Percentiles rank a stretch among this genome's conserved stretches.
phyloP scores from a whole-genome alignment of 1,284 basidiomycete genomes.

The Sutorius eximius region DNA sequence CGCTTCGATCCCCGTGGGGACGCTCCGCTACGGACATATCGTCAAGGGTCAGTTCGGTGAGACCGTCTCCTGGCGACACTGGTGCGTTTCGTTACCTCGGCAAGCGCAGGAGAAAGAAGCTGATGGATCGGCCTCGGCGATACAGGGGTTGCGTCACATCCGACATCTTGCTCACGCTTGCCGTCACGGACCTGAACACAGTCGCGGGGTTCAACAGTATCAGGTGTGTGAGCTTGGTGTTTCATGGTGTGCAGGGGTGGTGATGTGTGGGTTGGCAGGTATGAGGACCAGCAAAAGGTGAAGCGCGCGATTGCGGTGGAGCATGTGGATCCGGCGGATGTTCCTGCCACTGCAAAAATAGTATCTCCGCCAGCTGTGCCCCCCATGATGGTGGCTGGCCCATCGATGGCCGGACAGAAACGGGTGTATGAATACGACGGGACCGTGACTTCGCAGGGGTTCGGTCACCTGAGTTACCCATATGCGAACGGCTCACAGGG shows the following conservation, averaged over 20 bases:
- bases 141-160: conserved; percentile 71
- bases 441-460: conserved; percentile 3
- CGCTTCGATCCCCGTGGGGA: conserved; percentile 50
- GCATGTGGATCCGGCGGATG: conserved; percentile 54
- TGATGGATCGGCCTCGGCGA: conserved; percentile 7
- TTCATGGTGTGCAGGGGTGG: neutral
- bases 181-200: conserved; percentile 41
- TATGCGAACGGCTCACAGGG: conserved; percentile 14
- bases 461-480: conserved; percentile 8
- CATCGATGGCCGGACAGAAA: conserved; percentile 29
- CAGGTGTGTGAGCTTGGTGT: conserved; percentile 37
- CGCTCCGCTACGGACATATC: conserved; percentile 61
- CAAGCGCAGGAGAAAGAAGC: conserved; percentile 15
- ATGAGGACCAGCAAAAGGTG: conserved; percentile 62
- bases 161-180: conserved; percentile 51
- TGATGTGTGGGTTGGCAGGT: conserved; percentile 33
- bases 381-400: conserved; percentile 2
- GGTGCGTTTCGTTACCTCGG: conserved; percentile 42
- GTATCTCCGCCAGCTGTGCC: conserved; percentile 5
- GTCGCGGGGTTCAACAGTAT: conserved; percentile 53
- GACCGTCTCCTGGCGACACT: conserved; percentile 70
- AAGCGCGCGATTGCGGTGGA: conserved; percentile 52
- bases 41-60: conserved; percentile 51
- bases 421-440: conserved; percentile 40
- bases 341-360: conserved; percentile 44